Evolutionary conservation across 2,329 filamentous ascomycete genomes (phyloP), one percentile per base, ranked within the genome.

Genomic region (Aspergillus quadricinctus): DNA sequence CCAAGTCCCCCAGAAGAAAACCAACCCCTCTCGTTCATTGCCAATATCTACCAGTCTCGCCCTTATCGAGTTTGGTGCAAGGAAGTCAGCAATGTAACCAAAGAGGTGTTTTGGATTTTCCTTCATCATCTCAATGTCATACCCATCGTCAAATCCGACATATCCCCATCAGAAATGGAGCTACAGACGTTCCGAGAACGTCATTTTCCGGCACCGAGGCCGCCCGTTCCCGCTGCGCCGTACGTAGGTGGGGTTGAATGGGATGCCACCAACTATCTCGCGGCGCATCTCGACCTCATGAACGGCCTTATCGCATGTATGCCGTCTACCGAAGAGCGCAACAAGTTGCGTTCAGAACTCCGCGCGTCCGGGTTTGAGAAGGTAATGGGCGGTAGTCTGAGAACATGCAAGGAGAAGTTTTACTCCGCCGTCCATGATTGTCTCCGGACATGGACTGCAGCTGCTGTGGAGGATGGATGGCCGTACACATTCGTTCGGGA

Each of bases 31-130:
- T 86, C 86, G 2, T 97, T 97, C 70, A 92, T 97, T 49, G 78
- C 93, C 23, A 89, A 92, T 58, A 97, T 97, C 86, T 88, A 89
- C 64, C 86, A 88, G 37, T 85, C 91, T 50, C 84, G 93, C 0
- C 93, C 93, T 0, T 99, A 97, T 73, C 88, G 91, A 35, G 84
- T 96, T 2, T 99, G 93, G 93, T 91, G 88, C 75, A 94, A 92
- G 73, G 94, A 99, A 75, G 86, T 93, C 19, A 87, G 88, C 57
- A 92, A 89, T 66, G 93, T 97, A 49, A 96, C 92, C 45, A 97
- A 97, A 73, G 93, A 99, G 72, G 93, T 97, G 28, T 99, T 99
- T 72, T 99, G 93, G 93, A 97, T 97, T 70, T 99, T 97, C 77
- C 81, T 97, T 53, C 93, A 97, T 74, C 89, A 96, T 64, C 80